Percentiles rank a stretch among this genome's conserved stretches.
Evolutionary conservation across 306 rosid genomes (phyloP).

Genomic region (Inga laurina): DNA sequence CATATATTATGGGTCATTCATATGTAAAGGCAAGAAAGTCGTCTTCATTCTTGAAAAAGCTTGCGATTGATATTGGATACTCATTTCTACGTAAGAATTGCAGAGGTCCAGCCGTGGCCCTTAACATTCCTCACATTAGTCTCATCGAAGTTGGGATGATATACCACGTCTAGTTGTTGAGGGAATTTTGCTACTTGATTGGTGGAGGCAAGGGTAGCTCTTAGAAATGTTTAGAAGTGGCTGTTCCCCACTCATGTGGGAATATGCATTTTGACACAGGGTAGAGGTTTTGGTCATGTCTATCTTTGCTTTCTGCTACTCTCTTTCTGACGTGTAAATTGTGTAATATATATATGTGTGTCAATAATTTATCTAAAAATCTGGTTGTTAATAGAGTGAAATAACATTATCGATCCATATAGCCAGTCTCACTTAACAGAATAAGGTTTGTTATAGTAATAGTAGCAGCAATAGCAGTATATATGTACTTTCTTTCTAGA

Average conservation of each 20-base stretch:
- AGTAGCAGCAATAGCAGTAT: background rate
- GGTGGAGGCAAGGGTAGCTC: background rate
- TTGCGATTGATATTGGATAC: constrained; percentile 70
- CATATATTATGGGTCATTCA: constrained; percentile 82
- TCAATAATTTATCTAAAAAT: no score
- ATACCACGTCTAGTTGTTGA: constrained; percentile 68
- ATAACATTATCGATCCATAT: no score
- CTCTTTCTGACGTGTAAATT: constrained; percentile 4
- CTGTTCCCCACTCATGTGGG: background rate
- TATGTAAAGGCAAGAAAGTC: constrained; percentile 82
- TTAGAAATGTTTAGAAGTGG: constrained; percentile 2
- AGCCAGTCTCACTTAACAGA: no score
- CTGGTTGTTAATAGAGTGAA: no score
- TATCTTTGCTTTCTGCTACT: background rate
- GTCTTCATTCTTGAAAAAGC: constrained; percentile 63
- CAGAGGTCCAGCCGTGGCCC: constrained; percentile 77
- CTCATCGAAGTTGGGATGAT: constrained; percentile 91
- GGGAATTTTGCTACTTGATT: constrained; percentile 7
- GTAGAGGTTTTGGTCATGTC: background rate
- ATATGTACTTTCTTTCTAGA: background rate
- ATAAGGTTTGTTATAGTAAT: no score
- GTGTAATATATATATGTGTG: background rate
- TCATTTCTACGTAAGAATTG: constrained; percentile 81
- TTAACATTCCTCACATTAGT: constrained; percentile 86
- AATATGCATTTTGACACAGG: background rate